Base-by-base conservation (phyloP, 2,329 filamentous ascomycete genomes). In the Parastagonospora avenae region DNA sequence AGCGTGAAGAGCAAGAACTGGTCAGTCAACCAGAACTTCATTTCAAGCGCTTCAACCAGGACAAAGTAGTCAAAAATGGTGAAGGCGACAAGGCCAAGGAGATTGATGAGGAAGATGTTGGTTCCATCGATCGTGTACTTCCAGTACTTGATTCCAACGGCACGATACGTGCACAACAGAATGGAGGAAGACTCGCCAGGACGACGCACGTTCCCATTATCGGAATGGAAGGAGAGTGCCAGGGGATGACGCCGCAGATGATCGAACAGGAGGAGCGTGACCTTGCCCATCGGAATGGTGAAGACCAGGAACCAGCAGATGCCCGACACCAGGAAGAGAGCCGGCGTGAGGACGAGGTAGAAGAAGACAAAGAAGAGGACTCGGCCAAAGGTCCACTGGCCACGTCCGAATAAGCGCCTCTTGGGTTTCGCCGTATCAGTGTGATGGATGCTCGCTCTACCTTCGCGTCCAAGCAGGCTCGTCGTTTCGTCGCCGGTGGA, bases 121-220 rank as follows among this genome's bases (percentile, higher is more conserved):
- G 94, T 99, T 48, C 94, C 95, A 70, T 99, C 94, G 51, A 99
- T 82, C 4, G 94, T 99, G 76, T 99, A 99, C 77, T 99, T 99
- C 93, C 95, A 99, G 79, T 99, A 99, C 74, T 93, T 93, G 61
- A 86, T 81, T 10, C 94, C 94, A 10, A 95, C 93, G 37, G 94
- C 94, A 51, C 95, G 89, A 76, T 99, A 99, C 5, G 94, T 99
- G 81, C 94, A 99, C 30, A 99, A 82, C 14, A 99, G 80, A 54
- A 99, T 93, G 9, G 92, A 93, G 39, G 91, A 89, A 15, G 89
- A 86, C 12, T 86, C 85, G 40, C 88, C 86, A 7, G 85, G 83
- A 10, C 82, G 80, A 48, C 92, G 88, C 24, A 89, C 86, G 66
- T 89, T 89, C 50, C 86, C 82, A 49, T 85, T 86, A 70, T 96